Evolutionary conservation across 208 protist genomes (phyloP).

Genomic region (Naegleria lovaniensis): DNA sequence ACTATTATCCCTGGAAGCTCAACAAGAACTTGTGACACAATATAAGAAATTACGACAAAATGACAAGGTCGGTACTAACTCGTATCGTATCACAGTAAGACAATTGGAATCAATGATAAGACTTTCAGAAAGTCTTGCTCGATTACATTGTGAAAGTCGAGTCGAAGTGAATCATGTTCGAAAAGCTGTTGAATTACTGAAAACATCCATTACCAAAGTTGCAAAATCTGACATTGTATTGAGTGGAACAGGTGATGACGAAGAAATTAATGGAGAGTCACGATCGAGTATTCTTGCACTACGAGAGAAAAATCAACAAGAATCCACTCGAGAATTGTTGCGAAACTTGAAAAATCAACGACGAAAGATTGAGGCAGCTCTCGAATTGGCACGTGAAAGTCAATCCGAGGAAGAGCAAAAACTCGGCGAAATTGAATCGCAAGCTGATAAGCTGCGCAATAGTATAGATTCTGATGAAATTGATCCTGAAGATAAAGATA

Average conservation of each 20-base stretch:
- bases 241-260: neutral
- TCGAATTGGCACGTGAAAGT: neutral
- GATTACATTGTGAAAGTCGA: constrained; percentile 81
- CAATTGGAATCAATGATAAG: constrained; percentile 99
- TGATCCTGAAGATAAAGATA: neutral
- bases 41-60: constrained; percentile 84
- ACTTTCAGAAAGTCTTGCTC: constrained; percentile 93
- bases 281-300: no score
- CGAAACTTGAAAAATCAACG: neutral
- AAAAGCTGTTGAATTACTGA: constrained; percentile 67
- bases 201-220: constrained; percentile 62
- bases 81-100: constrained; percentile 96
- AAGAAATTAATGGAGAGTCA: neutral
- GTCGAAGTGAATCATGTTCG: constrained; percentile 63
- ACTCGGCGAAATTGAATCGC: neutral
- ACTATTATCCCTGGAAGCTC: constrained; percentile 66
- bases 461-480: neutral
- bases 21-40: constrained; percentile 67
- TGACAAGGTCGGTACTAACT: constrained; percentile 64
- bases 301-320: neutral
- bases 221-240: neutral
- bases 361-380: neutral
- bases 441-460: neutral
- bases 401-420: neutral
- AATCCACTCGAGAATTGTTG: neutral